phyloP scores from a whole-genome alignment of 768 basidiomycete species.

The Tylopilus sp. region DNA sequence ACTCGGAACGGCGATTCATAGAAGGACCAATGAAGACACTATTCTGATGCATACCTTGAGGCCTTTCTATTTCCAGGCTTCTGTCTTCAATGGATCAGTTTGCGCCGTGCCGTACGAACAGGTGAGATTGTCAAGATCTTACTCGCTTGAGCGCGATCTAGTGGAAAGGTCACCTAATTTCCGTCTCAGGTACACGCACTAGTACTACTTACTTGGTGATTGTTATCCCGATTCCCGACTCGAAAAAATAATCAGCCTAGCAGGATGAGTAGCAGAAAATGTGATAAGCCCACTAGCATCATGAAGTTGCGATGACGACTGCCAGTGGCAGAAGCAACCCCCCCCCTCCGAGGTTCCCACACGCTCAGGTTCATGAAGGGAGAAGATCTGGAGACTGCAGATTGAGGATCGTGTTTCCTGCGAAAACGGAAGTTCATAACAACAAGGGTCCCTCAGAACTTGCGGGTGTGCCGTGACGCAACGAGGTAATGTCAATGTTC shows the following conservation, averaged over 20 bases:
- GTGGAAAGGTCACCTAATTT: neutral
- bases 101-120: neutral
- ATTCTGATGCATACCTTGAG: neutral
- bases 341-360: too few species aligned
- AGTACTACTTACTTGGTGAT: neutral
- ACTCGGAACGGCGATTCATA: neutral
- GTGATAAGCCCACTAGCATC: neutral
- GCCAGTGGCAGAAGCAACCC: neutral
- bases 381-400: neutral
- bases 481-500: neutral
- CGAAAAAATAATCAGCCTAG: neutral
- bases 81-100: neutral
- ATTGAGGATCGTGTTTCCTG: too few species aligned
- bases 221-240: too few species aligned
- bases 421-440: too few species aligned
- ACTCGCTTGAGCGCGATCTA: too few species aligned
- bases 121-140: too few species aligned
- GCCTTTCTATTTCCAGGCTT: neutral
- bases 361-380: neutral
- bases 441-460: too few species aligned
- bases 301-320: too few species aligned
- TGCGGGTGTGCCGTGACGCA: too few species aligned
- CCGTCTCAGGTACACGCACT: neutral
- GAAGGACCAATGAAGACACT: neutral
- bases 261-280: neutral